Conservation (phyloP, 257 asterid genomes). For the Jacaranda copaia region DNA sequence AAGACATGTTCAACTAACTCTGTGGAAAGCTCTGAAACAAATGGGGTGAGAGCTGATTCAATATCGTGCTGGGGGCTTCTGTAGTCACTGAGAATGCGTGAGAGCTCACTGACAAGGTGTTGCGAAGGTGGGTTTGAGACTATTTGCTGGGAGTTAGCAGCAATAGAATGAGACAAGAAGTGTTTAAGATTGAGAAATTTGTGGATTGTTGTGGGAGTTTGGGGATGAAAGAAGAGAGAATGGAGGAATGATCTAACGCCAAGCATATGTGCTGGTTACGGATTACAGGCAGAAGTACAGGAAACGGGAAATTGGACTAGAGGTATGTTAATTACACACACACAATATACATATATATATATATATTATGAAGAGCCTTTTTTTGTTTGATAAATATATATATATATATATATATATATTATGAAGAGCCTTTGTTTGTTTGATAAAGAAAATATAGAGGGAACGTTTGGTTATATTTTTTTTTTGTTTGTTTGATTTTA, state of each 20-base stretch:
- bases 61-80: conserved; percentile 86
- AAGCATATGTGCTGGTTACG: not conserved
- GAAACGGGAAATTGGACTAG: not conserved
- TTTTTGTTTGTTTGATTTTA: no score
- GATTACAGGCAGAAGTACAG: not conserved
- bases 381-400: no score
- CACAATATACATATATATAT: no score
- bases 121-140: conserved; percentile 45
- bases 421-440: no score
- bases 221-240: conserved; percentile 30
- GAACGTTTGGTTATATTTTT: no score
- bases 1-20: conserved; percentile 76
- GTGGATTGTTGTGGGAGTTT: conserved; percentile 10
- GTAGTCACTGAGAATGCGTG: conserved; percentile 82
- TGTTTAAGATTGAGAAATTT: conserved; percentile 9
- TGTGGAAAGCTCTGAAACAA: conserved; percentile 50
- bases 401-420: no score
- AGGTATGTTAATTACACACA: no score
- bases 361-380: no score
- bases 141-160: conserved; percentile 33
- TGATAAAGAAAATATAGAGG: no score
- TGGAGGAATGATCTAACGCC: conserved; percentile 37
- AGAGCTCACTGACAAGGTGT: conserved; percentile 70
- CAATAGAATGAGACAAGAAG: conserved; percentile 39
- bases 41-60: conserved; percentile 83